Evolutionary conservation across 805 yeast species (phyloP).

Genomic region (Candida tammaniensis): DNA sequence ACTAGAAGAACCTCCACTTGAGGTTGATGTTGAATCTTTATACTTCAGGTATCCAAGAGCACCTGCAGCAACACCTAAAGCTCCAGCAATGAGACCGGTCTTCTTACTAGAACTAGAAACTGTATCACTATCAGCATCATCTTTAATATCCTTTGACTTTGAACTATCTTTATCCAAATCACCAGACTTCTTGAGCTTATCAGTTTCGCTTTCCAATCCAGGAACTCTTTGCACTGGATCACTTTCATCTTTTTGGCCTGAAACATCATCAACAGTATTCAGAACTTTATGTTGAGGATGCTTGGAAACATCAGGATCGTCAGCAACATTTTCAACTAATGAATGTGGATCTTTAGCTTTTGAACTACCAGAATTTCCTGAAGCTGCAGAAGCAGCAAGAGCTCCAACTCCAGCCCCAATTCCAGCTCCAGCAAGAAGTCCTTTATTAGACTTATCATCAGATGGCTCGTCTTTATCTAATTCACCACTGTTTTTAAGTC

Average conservation of each 20-base stretch:
- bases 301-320: conserved; percentile 9
- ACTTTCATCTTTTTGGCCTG: conserved; percentile 1
- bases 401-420: neutral
- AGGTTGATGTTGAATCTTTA: conserved; percentile 7
- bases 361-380: too few species aligned
- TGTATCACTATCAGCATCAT: conserved; percentile 3
- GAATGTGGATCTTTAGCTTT: conserved; percentile 3
- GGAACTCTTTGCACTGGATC: conserved; percentile 15
- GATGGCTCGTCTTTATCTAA: neutral
- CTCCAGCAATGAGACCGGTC: neutral
- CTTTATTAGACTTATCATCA: conserved; percentile 3
- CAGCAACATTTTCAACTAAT: conserved; percentile 9
- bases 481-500: conserved; percentile 4
- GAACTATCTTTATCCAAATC: conserved; percentile 3
- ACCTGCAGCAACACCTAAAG: conserved; percentile 11
- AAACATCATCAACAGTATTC: conserved; percentile 6
- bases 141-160: conserved; percentile 2
- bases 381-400: neutral
- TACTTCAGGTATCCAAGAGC: conserved; percentile 10
- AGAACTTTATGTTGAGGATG: conserved; percentile 11
- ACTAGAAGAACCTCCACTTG: conserved; percentile 8
- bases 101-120: too few species aligned
- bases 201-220: conserved; percentile 14
- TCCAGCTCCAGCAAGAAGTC: too few species aligned
- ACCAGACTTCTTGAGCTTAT: too few species aligned